Conservation (phyloP, 208 protist species). For the Trichomonas gallinae region DNA sequence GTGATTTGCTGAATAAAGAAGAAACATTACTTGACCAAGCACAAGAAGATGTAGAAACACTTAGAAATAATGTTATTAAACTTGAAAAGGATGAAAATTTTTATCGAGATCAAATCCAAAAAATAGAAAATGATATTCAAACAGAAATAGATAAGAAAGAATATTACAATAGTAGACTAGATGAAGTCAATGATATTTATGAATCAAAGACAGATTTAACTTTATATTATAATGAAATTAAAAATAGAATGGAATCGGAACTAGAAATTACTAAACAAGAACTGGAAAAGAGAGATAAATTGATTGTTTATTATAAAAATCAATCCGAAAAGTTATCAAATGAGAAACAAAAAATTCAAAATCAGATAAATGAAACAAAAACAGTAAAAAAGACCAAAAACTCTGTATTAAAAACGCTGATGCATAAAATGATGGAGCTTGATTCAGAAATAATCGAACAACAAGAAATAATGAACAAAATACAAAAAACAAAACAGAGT, state of each 20-base stretch:
- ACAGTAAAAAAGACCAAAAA: not conserved
- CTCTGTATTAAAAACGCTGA: not conserved
- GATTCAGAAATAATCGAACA: not conserved
- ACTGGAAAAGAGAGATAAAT: not conserved
- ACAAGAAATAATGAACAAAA: not conserved
- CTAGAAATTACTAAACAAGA: not conserved
- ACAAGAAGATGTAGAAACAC: not conserved
- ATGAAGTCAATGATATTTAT: not conserved
- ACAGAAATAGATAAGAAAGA: not conserved
- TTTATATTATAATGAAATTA: not conserved
- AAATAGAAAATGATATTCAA: not conserved
- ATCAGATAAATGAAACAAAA: not conserved
- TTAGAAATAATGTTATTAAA: not conserved
- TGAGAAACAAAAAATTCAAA: not conserved
- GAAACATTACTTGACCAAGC: not conserved
- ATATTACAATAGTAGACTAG: not conserved
- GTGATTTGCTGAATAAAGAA: not conserved
- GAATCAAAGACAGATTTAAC: not conserved
- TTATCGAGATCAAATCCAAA: not conserved
- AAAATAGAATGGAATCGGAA: not conserved
- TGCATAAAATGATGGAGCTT: not conserved
- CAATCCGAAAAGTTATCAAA: not conserved
- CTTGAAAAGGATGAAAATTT: not conserved
- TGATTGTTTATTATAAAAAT: not conserved
- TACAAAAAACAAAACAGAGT: not conserved